Evolutionary conservation across 164 flowering plant species (phyloP).

Genomic region (Litsea cubeba): DNA sequence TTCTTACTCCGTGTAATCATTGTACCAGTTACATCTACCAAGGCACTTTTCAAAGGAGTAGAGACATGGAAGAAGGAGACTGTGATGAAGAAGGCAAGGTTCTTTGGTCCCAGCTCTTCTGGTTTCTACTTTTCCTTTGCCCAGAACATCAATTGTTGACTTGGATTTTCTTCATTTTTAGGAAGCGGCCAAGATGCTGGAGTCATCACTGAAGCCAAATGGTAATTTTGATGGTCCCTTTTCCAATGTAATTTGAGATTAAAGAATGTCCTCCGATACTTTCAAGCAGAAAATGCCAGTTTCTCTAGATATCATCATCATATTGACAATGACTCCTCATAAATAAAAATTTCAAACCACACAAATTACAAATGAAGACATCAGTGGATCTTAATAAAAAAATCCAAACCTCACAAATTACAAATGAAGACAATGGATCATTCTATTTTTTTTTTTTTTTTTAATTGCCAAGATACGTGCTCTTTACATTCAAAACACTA

Average conservation of each 20-base stretch:
- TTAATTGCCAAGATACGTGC: no score
- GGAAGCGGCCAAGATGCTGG: constrained; percentile 49
- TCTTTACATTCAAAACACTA: no score
- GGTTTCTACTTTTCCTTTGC: not conserved
- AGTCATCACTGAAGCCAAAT: constrained; percentile 30
- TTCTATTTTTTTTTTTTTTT: no score
- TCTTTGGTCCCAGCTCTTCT: not conserved
- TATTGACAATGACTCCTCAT: no score
- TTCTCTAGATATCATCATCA: not conserved
- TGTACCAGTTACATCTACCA: constrained; percentile 54
- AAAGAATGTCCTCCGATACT: not conserved
- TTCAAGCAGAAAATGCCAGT: constrained; percentile 1
- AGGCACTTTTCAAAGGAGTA: constrained; percentile 56
- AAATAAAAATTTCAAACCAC: no score
- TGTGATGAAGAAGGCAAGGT: constrained; percentile 43
- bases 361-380: no score
- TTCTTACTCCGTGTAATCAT: not conserved
- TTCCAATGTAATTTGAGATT: not conserved
- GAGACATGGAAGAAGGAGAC: constrained; percentile 80
- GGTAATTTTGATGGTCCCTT: constrained; percentile 19
- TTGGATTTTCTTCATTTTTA: constrained; percentile 22
- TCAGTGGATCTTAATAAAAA: no score
- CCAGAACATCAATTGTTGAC: not conserved
- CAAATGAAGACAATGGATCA: no score
- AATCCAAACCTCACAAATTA: no score